Evolutionary conservation across 1,284 basidiomycete species (phyloP).

Genomic region (Wolfiporia cocos): DNA sequence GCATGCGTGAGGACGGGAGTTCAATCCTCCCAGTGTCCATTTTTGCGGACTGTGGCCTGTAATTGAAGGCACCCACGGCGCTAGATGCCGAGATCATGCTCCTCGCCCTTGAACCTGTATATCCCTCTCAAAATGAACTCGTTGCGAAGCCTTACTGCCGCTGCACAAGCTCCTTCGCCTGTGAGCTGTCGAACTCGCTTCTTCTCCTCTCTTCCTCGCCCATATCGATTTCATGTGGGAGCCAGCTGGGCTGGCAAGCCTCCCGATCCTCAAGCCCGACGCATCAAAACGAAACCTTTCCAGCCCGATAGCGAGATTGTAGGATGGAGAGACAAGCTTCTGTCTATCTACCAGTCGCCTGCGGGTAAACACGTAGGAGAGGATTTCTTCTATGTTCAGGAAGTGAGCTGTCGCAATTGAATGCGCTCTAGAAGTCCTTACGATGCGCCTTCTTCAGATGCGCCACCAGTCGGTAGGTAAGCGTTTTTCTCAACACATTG

Average conservation of each 20-base stretch:
- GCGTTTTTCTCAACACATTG: slow-evolving; percentile 9
- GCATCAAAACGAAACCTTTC: slow-evolving; percentile 43
- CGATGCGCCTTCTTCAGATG: slow-evolving; percentile 44
- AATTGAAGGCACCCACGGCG: too few species aligned
- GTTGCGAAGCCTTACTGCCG: too few species aligned
- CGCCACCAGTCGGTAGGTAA: slow-evolving; percentile 66
- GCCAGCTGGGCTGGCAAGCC: slow-evolving; percentile 79
- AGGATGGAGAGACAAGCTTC: slow-evolving; percentile 62
- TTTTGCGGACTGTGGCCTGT: too few species aligned
- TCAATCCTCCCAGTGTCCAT: too few species aligned
- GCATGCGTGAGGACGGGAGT: too few species aligned
- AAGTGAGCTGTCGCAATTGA: slow-evolving; percentile 41
- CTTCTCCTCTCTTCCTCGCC: slow-evolving; percentile 20
- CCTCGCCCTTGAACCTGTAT: too few species aligned
- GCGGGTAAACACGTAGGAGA: slow-evolving; percentile 55
- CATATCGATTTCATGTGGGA: slow-evolving; percentile 40
- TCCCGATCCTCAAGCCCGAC: slow-evolving; percentile 33
- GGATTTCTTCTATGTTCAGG: slow-evolving; percentile 76
- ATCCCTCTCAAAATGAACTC: too few species aligned
- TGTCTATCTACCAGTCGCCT: slow-evolving; percentile 39
- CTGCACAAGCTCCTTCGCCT: too few species aligned
- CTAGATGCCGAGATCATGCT: too few species aligned
- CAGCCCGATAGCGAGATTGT: slow-evolving; percentile 59
- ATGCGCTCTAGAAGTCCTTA: slow-evolving; percentile 2
- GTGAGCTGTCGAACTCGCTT: too few species aligned